phyloP scores from a whole-genome alignment of 371 early-diverging fungal genomes.

The Mucor circinelloides region DNA sequence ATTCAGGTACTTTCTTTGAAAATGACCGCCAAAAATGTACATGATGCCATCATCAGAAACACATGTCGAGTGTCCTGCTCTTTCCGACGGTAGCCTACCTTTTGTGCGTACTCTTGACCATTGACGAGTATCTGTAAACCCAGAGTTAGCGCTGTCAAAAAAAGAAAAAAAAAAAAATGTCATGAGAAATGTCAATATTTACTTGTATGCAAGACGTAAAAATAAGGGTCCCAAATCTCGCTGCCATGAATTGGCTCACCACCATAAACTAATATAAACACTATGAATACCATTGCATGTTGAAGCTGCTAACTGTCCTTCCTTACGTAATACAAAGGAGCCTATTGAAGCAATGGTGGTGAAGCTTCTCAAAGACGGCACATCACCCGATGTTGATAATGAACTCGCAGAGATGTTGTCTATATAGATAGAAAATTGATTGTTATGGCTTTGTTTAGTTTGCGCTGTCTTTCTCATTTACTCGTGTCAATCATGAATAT shows the following conservation, averaged over 20 bases:
- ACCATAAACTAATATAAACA: slow-evolving; percentile 24
- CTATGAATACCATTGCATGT: not conserved
- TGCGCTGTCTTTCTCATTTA: slow-evolving; percentile 7
- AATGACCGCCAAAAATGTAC: slow-evolving; percentile 67
- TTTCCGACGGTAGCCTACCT: slow-evolving; percentile 57
- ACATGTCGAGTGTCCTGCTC: slow-evolving; percentile 64
- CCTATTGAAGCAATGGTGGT: slow-evolving; percentile 19
- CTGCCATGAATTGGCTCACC: slow-evolving; percentile 23
- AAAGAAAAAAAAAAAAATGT: too few species aligned
- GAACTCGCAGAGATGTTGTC: slow-evolving; percentile 26
- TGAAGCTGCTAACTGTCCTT: not conserved
- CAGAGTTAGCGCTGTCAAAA: not conserved
- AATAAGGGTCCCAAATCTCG: slow-evolving; percentile 30
- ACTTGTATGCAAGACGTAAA: slow-evolving; percentile 35
- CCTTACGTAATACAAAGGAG: slow-evolving; percentile 29
- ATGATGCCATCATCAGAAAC: slow-evolving; percentile 57
- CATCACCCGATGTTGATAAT: slow-evolving; percentile 25
- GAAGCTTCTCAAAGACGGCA: slow-evolving; percentile 27
- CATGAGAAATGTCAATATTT: not conserved
- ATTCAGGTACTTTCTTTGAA: slow-evolving; percentile 59
- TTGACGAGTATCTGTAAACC: slow-evolving; percentile 33
- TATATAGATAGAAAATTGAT: not conserved
- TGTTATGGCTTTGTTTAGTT: not conserved
- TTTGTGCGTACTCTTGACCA: slow-evolving; percentile 54
- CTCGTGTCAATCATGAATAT: slow-evolving; percentile 56